These are phyloP conservation scores for Saccharomyces jurei DNA, from an alignment of 805 yeast species.

Conservation along the genomic window DNA sequence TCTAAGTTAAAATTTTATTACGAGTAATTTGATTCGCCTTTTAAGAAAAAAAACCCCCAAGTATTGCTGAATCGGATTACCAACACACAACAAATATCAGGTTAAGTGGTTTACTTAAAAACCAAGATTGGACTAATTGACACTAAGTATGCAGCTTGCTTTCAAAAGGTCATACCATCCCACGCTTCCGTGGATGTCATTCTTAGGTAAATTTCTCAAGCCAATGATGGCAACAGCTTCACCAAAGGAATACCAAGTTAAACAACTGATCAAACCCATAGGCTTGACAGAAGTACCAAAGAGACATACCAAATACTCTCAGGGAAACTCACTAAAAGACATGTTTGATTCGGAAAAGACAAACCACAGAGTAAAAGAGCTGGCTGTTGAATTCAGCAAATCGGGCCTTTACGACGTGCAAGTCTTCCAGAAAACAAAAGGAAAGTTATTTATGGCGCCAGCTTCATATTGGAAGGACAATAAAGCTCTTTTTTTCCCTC, in stretches of 20 bases:
- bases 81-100: not conserved
- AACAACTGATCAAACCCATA: constrained; percentile 37
- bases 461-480: constrained; percentile 66
- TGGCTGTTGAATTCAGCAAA: constrained; percentile 56
- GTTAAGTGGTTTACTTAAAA: not conserved
- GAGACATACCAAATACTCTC: constrained; percentile 28
- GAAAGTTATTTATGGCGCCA: constrained; percentile 80
- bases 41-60: not conserved
- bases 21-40: not conserved
- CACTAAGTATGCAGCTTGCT: not conserved
- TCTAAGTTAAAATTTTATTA: not conserved
- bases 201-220: constrained; percentile 29
- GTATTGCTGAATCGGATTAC: not conserved
- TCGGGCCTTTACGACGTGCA: constrained; percentile 63
- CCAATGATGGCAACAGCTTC: constrained; percentile 31
- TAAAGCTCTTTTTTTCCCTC: constrained; percentile 75
- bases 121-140: not conserved
- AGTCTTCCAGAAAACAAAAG: constrained; percentile 63
- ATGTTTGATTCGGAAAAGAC: constrained; percentile 43
- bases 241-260: constrained; percentile 31
- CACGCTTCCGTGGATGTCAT: not conserved
- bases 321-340: constrained; percentile 39
- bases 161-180: not conserved
- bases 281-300: constrained; percentile 37
- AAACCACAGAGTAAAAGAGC: constrained; percentile 39